Base-by-base conservation (phyloP, 768 basidiomycete genomes). In the Butyriboletus loyo region DNA sequence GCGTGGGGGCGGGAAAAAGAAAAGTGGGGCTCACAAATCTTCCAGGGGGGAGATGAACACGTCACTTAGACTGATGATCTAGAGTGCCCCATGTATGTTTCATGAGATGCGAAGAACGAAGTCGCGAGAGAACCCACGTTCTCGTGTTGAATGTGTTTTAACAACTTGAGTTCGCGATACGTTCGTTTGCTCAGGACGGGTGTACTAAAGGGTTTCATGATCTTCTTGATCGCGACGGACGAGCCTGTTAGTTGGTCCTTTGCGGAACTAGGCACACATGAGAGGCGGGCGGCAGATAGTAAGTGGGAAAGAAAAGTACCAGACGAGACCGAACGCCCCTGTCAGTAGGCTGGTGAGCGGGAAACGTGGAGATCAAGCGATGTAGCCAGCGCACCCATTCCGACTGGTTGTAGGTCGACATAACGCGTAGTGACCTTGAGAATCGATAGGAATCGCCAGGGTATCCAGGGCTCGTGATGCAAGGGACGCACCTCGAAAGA, bases 1-100 rank as follows among this genome's bases (percentile, higher is more conserved):
- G 28, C n/a, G 15, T 32, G n/a, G 24, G 27, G 25, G 34, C 14
- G 27, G 30, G 24, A 36, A 31, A 46, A 49, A 14, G 30, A 13
- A 43, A 6, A 19, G 41, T 8, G 49, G 41, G 22, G 75, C 89
- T 63, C 59, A 96, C 92, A 97, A 82, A 75, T 97, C 95, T 70
- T 99, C 97, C 21, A 98, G 81, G n/a, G 97, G 97, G 11, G 97
- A 98, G 65, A 99, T 99, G 77, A 99, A 99, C 62, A 98, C 97
- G 73, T 99, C 97, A 72, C 88, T 91, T 50, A 99, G 81, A 62
- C 93, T 96, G 80, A 99, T 99, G 68, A 99, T 97, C 94, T 98
- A 64, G 46, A 10, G 41, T 34, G 40, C 9, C 31, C 27, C 38
- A 7, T 21, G 13, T 19, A 41, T 32, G 53, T 46, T 45, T 28